phyloP scores from a whole-genome alignment of 2,329 filamentous ascomycete species.

The Venturia aucupariae region DNA sequence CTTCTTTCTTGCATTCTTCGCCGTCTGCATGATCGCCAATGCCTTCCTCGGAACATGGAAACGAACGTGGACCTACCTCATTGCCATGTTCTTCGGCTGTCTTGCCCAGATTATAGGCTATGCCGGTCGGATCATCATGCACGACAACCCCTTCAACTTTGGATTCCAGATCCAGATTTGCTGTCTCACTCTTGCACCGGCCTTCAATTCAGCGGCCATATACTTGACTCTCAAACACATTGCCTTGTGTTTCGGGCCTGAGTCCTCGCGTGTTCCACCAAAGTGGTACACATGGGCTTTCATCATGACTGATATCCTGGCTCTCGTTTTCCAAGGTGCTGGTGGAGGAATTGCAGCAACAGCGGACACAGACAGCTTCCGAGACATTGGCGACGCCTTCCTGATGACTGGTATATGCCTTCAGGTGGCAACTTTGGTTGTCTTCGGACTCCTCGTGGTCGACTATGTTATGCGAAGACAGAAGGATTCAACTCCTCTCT shows the following conservation, averaged over 20 bases:
- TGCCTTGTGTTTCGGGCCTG: slow-evolving; percentile 40
- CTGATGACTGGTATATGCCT: slow-evolving; percentile 34
- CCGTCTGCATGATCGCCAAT: slow-evolving; percentile 27
- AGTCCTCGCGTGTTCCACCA: slow-evolving; percentile 43
- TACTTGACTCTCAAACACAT: slow-evolving; percentile 57
- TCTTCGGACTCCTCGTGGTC: slow-evolving; percentile 22
- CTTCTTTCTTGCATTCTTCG: slow-evolving; percentile 31
- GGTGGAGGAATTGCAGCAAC: slow-evolving; percentile 48
- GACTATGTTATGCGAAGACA: slow-evolving; percentile 19
- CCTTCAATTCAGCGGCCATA: slow-evolving; percentile 52
- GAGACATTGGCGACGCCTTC: slow-evolving; percentile 23
- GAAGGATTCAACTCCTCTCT: slow-evolving; percentile 14
- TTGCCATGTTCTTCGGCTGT: slow-evolving; percentile 31
- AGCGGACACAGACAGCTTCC: slow-evolving; percentile 22
- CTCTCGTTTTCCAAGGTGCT: slow-evolving; percentile 49
- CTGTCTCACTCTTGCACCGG: slow-evolving; percentile 48
- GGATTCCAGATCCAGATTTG: slow-evolving; percentile 52
- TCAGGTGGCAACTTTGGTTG: slow-evolving; percentile 29
- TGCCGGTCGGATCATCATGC: slow-evolving; percentile 41
- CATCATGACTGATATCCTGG: slow-evolving; percentile 50
- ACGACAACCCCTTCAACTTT: slow-evolving; percentile 46
- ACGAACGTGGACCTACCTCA: slow-evolving; percentile 32
- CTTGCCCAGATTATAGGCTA: slow-evolving; percentile 32
- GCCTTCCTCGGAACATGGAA: slow-evolving; percentile 26
- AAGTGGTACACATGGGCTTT: slow-evolving; percentile 48